These are phyloP conservation scores for Elaeis oleifera DNA, from an alignment of 202 grass and related monocot species.

Conservation along the genomic window DNA sequence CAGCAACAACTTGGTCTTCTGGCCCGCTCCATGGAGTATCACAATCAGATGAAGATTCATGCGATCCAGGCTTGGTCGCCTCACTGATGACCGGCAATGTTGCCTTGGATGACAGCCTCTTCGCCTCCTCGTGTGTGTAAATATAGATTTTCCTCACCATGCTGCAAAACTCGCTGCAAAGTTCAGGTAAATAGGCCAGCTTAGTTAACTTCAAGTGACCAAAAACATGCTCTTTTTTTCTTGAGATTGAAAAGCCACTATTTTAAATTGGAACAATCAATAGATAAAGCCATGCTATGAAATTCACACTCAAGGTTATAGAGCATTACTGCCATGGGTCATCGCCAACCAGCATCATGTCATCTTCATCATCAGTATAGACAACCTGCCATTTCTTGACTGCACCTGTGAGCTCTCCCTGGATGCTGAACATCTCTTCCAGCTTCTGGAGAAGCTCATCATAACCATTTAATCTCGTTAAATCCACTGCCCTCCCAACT, in stretches of 20 bases:
- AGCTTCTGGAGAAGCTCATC: constrained; percentile 50
- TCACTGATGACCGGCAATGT: constrained; percentile 28
- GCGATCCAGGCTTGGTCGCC: constrained; percentile 19
- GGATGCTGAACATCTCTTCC: constrained; percentile 74
- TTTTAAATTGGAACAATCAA: too few species aligned
- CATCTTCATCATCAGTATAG: constrained; percentile 79
- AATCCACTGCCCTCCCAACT: constrained; percentile 82
- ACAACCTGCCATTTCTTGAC: constrained; percentile 68
- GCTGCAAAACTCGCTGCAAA: constrained; percentile 73
- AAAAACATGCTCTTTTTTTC: too few species aligned
- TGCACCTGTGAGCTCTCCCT: constrained; percentile 46
- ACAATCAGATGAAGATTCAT: constrained; percentile 25
- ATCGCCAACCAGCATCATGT: constrained; percentile 90
- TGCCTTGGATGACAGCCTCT: constrained; percentile 43
- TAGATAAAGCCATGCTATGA: not conserved
- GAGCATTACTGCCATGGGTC: constrained; percentile 89
- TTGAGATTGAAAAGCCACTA: too few species aligned
- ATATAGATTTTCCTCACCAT: constrained; percentile 85
- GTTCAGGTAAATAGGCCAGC: constrained; percentile 4
- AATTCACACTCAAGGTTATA: constrained; percentile 8
- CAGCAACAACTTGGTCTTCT: constrained; percentile 10
- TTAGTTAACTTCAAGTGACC: constrained; percentile 12
- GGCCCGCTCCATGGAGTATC: constrained; percentile 14
- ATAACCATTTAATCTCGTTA: constrained; percentile 65
- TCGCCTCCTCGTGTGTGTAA: constrained; percentile 64